phyloP scores from a whole-genome alignment of 1,284 basidiomycete genomes.

The Inonotus hispidus region DNA sequence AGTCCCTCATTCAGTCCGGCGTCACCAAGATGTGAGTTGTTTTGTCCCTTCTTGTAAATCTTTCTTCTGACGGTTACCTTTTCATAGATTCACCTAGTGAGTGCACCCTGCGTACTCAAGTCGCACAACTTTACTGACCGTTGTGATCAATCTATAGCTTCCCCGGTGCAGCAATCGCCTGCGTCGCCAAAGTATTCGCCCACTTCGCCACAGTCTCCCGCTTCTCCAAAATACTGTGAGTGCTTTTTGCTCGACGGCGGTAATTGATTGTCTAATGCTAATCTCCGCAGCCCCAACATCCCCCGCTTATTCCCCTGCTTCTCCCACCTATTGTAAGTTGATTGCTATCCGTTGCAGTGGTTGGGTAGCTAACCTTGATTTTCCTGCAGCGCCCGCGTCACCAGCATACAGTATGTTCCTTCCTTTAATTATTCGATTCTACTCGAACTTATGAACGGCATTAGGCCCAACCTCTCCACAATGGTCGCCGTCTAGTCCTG shows the following conservation, averaged over 20 bases:
- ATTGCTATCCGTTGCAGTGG: background rate
- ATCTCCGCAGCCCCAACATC: constrained; percentile 62
- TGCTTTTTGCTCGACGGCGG: constrained; percentile 16
- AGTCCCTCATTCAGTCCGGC: constrained; percentile 86
- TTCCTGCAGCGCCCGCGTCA: constrained; percentile 63
- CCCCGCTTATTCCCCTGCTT: constrained; percentile 78
- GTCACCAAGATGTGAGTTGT: constrained; percentile 69
- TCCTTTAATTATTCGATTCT: background rate
- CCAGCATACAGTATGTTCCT: constrained; percentile 58
- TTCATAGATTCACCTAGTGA: constrained; percentile 71
- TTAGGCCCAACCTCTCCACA: constrained; percentile 64
- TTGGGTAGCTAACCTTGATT: background rate
- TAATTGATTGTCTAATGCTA: constrained; percentile 21
- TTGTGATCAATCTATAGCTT: constrained; percentile 29
- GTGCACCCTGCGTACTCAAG: constrained; percentile 29
- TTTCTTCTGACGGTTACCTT: constrained; percentile 23
- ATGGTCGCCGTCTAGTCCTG: constrained; percentile 79
- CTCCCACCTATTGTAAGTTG: constrained; percentile 68
- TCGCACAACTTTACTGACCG: constrained; percentile 16
- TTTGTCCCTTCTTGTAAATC: background rate
- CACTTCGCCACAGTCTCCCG: constrained; percentile 76
- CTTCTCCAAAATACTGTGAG: constrained; percentile 86
- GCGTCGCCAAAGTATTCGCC: constrained; percentile 84
- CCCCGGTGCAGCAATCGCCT: constrained; percentile 74
- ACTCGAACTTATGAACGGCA: background rate